Percentiles rank a stretch among this genome's conserved stretches.
These are phyloP conservation scores for Vitis labrusca DNA, from an alignment of 164 flowering plant genomes.

Conservation along the genomic window DNA sequence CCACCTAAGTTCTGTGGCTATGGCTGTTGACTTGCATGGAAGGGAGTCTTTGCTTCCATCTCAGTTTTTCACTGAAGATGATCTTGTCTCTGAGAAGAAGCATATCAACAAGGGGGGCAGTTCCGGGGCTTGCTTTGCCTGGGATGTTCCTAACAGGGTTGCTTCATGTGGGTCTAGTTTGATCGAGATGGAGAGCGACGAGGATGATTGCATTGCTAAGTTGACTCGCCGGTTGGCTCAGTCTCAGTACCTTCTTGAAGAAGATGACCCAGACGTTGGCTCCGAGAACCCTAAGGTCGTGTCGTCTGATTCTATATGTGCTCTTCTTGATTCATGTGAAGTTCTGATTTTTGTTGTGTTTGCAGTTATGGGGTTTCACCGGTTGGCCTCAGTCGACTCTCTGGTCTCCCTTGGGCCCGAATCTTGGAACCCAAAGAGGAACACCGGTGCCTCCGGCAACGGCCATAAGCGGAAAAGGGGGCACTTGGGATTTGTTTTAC, in stretches of 20 bases:
- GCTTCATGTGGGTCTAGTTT: too few species aligned
- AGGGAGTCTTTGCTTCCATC: too few species aligned
- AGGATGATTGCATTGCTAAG: slow-evolving; percentile 41
- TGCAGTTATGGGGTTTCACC: slow-evolving; percentile 11
- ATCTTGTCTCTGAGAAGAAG: too few species aligned
- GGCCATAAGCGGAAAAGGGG: neutral
- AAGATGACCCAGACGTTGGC: slow-evolving; percentile 26
- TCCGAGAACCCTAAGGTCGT: neutral
- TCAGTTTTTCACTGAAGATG: too few species aligned
- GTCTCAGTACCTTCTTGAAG: slow-evolving; percentile 42
- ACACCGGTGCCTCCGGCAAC: slow-evolving; percentile 16
- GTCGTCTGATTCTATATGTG: neutral
- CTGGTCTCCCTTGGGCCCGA: slow-evolving; percentile 19
- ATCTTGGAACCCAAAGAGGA: slow-evolving; percentile 10
- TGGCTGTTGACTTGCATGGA: too few species aligned
- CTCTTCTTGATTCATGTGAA: neutral
- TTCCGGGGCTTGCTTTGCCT: too few species aligned
- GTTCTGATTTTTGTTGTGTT: neutral
- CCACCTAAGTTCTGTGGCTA: too few species aligned
- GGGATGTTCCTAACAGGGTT: too few species aligned
- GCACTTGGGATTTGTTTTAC: neutral
- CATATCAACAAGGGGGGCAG: too few species aligned
- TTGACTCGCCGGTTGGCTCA: slow-evolving; percentile 56
- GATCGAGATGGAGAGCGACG: slow-evolving; percentile 31
- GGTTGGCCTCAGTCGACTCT: slow-evolving; percentile 16